Evolutionary conservation across 1,284 basidiomycete genomes (phyloP).

Genomic region (Violaceomyces palustris): DNA sequence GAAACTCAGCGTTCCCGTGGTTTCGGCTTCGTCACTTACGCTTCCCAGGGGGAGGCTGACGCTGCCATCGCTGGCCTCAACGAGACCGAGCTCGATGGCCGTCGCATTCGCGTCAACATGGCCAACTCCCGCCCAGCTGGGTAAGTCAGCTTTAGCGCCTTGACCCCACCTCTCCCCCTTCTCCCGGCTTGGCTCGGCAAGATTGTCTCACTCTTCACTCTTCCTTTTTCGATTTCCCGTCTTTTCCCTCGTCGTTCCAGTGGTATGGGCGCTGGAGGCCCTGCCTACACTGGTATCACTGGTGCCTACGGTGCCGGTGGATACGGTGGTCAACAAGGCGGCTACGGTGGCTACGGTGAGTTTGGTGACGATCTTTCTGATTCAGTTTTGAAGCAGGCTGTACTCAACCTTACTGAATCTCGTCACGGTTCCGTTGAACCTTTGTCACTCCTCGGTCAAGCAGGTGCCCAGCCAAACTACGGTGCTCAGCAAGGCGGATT

Average conservation of each 20-base stretch:
- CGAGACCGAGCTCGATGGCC: conserved; percentile 89
- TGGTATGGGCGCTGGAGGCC: conserved; percentile 39
- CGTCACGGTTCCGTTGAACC: conserved; percentile 9
- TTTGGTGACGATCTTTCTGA: too few species aligned
- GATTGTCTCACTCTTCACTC: not conserved
- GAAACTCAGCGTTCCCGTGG: conserved; percentile 85
- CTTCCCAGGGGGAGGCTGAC: conserved; percentile 64
- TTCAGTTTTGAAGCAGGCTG: conserved; percentile 33
- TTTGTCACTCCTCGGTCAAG: too few species aligned
- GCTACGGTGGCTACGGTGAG: conserved; percentile 30
- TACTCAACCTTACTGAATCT: conserved; percentile 5
- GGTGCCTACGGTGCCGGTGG: conserved; percentile 50
- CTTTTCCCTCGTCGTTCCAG: not conserved
- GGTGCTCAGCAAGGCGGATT: conserved; percentile 34
- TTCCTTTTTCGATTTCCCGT: not conserved
- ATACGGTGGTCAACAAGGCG: conserved; percentile 33
- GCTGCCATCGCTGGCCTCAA: conserved; percentile 74
- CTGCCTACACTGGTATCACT: conserved; percentile 41
- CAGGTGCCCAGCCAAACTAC: conserved; percentile 15
- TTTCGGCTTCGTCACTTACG: conserved; percentile 76
- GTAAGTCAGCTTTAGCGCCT: conserved; percentile 49
- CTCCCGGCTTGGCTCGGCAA: not conserved
- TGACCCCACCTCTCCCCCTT: not conserved
- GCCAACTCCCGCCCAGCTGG: conserved; percentile 72
- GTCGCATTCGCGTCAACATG: conserved; percentile 82